Percentiles rank a stretch among this genome's conserved stretches.
phyloP scores from a whole-genome alignment of 2,329 filamentous ascomycete genomes.

The Aspergillus eucalypticola region DNA sequence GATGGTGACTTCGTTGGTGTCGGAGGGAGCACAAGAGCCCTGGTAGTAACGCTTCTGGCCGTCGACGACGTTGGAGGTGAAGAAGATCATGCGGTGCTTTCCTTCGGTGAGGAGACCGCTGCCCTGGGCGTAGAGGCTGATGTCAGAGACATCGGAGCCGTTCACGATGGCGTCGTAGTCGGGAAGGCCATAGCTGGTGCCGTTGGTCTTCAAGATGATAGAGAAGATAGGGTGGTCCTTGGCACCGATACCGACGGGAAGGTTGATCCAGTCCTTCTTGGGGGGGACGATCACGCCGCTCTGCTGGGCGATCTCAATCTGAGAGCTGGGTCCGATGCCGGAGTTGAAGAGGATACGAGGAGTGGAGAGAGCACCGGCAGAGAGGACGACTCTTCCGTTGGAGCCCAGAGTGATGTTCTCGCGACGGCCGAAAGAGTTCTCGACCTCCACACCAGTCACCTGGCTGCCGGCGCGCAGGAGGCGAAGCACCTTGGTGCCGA shows the following conservation, averaged over 20 bases:
- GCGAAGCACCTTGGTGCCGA: constrained; percentile 66
- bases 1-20: constrained; percentile 21
- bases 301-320: constrained; percentile 48
- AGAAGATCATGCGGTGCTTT: constrained; percentile 30
- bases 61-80: constrained; percentile 29
- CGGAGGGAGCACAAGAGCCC: constrained; percentile 24
- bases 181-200: constrained; percentile 17
- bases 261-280: constrained; percentile 51
- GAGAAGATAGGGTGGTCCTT: constrained; percentile 42
- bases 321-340: constrained; percentile 61
- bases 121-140: constrained; percentile 26
- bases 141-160: constrained; percentile 19
- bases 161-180: not conserved
- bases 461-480: constrained; percentile 64
- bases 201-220: constrained; percentile 7
- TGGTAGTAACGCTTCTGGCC: constrained; percentile 30
- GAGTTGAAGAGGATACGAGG: constrained; percentile 65
- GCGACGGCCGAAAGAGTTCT: constrained; percentile 40
- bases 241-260: constrained; percentile 54
- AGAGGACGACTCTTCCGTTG: constrained; percentile 66
- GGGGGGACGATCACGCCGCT: constrained; percentile 46
- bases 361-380: constrained; percentile 69
- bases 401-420: constrained; percentile 61
- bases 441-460: constrained; percentile 55
- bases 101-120: constrained; percentile 24